phyloP scores from a whole-genome alignment of 768 basidiomycete genomes.

The Calocera cornea region DNA sequence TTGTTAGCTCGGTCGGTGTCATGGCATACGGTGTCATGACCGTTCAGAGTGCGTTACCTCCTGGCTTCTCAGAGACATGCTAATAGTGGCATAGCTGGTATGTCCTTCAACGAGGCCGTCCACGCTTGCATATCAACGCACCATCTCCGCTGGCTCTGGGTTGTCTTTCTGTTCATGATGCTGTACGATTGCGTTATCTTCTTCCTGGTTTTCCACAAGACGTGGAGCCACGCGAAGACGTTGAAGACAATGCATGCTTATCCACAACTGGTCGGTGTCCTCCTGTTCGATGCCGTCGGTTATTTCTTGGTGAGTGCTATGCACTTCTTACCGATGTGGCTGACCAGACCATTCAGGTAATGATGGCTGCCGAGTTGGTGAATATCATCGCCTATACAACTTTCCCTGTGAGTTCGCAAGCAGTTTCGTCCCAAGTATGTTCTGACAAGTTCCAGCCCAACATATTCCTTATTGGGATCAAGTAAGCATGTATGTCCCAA shows the following conservation, averaged over 20 bases:
- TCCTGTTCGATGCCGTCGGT: neutral
- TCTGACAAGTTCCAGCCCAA: neutral
- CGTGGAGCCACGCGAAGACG: neutral
- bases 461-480: neutral
- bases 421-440: neutral
- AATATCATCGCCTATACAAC: neutral
- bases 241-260: neutral
- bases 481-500: neutral
- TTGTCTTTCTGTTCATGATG: neutral
- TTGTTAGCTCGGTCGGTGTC: neutral
- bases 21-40: neutral
- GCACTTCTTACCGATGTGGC: no score
- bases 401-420: neutral
- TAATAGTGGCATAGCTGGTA: neutral
- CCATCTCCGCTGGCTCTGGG: neutral
- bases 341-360: neutral
- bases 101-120: neutral
- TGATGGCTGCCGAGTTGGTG: neutral
- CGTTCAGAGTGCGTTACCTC: neutral
- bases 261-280: neutral
- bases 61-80: neutral
- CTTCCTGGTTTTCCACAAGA: neutral
- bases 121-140: neutral
- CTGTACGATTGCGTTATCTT: neutral
- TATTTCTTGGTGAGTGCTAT: neutral